These are phyloP conservation scores for Triticum timopheevii DNA, from an alignment of 176 grass and related monocot species.

Conservation along the genomic window DNA sequence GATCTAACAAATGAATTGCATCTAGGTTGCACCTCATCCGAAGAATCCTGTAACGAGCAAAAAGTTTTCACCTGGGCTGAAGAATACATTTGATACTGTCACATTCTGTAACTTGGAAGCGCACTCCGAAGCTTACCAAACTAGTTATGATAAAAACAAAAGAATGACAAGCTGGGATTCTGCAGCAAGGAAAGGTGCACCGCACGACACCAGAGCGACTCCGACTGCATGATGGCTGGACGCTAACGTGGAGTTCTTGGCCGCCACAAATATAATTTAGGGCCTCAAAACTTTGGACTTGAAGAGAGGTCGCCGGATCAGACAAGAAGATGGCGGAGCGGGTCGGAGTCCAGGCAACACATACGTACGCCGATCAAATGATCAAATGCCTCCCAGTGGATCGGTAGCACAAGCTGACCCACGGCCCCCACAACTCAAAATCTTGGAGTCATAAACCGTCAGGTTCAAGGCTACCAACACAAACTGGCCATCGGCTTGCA, in stretches of 20 bases:
- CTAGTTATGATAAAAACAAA: neutral
- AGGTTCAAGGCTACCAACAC: too few relatives aligned
- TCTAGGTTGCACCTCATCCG: too few relatives aligned
- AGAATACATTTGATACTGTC: neutral
- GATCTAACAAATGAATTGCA: neutral
- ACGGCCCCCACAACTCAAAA: too few relatives aligned
- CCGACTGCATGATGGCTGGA: neutral
- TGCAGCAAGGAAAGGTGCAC: neutral
- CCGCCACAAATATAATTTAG: neutral
- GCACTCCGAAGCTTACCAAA: neutral
- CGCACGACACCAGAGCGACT: neutral
- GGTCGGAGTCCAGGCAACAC: constrained; percentile 43
- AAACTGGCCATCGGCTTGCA: too few relatives aligned
- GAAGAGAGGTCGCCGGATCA: constrained; percentile 43
- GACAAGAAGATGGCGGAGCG: constrained; percentile 12
- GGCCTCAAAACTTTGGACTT: constrained; percentile 7
- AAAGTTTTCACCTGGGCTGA: neutral
- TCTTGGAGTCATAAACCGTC: too few relatives aligned
- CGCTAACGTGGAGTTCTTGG: too few relatives aligned
- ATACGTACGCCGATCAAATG: too few relatives aligned
- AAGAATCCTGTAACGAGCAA: too few relatives aligned
- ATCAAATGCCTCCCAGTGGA: too few relatives aligned
- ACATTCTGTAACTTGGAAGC: neutral
- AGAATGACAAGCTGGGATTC: neutral
- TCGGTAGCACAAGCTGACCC: too few relatives aligned